Evolutionary conservation across 1,139 yeast species (phyloP), one percentile per base, ranked within the genome.

Genomic region (Protomyces gravidus): DNA sequence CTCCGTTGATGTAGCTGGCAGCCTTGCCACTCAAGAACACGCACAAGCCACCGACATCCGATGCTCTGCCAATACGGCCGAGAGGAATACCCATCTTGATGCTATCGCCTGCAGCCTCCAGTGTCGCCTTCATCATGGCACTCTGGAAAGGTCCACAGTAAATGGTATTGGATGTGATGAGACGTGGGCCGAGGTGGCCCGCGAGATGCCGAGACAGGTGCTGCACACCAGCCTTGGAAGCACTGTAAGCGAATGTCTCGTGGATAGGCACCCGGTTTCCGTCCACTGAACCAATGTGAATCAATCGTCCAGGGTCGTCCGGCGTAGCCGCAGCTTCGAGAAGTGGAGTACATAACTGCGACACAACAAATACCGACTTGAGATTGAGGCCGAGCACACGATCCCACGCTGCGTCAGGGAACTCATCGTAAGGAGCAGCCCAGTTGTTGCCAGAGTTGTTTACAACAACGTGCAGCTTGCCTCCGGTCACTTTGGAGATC

Each of bases 361-460:
- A 81, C 32, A 85, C 76, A 57, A 80, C 78, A 74, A 83, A 86
- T 25, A 85, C 90, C n/a, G 89, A 86, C 61, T 80, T 79, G 32
- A 86, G 76, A 67, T 86, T 86, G 68, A 86, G 77, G 60, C 79
- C 78, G 69, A 85, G 71, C 75, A 52, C 75, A 73, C 53, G 85
- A 64, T 78, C 80, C 65, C 86, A 73, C 0, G 88, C 89, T 2
- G 73, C 63, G 47, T 82, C 82, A 1, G 88, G 83, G 68, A 85
- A 90, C 3, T 74, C 74, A 48, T 77, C 84, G 61, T 85, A 72
- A 30, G 79, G 80, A 3, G 83, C 85, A 32, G 90, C 92, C 92
- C 92, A 86, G 15, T 85, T 74, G 9, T 90, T 89, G 52, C 94
- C 94, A 13, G 92, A 92, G 67, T 86, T 86, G 62, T 90, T 89